A percentile compares a stretch with the other conserved stretches of the same genome.
These are phyloP conservation scores for Mycena floridula DNA, from an alignment of 768 basidiomycete genomes.

Conservation along the genomic window DNA sequence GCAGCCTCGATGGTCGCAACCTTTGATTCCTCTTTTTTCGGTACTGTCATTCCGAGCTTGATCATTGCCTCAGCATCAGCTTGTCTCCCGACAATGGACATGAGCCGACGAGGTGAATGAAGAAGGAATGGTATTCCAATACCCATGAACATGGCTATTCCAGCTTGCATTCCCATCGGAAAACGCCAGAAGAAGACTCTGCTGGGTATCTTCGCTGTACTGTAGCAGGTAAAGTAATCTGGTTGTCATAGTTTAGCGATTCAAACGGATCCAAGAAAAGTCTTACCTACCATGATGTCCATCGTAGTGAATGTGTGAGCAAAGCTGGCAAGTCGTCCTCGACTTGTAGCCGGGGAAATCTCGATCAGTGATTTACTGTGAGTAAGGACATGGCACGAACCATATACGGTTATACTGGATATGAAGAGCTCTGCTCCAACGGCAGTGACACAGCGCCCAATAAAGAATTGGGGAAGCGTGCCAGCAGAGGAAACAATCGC, in stretches of 20 bases:
- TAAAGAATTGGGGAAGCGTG: slow-evolving; percentile 29
- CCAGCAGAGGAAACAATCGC: slow-evolving; percentile 29
- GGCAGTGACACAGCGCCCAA: slow-evolving; percentile 40
- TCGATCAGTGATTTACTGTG: slow-evolving; percentile 21
- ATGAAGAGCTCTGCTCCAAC: slow-evolving; percentile 40
- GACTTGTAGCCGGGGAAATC: slow-evolving; percentile 33
- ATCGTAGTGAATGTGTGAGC: slow-evolving; percentile 37
- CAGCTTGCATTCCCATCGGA: slow-evolving; percentile 28
- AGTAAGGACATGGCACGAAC: slow-evolving; percentile 4
- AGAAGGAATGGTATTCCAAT: slow-evolving; percentile 24
- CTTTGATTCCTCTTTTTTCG: slow-evolving; percentile 14
- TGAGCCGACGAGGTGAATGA: slow-evolving; percentile 36
- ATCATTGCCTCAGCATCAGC: slow-evolving; percentile 24
- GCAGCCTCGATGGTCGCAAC: not conserved
- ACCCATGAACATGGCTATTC: slow-evolving; percentile 21
- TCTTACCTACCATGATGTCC: slow-evolving; percentile 31
- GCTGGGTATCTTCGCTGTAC: slow-evolving; percentile 21
- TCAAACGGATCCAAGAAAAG: not conserved
- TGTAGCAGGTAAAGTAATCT: slow-evolving; percentile 35
- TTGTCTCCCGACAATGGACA: slow-evolving; percentile 23
- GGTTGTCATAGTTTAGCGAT: not conserved
- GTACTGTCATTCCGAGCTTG: slow-evolving; percentile 19
- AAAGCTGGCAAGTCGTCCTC: slow-evolving; percentile 33
- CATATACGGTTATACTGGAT: slow-evolving; percentile 32
- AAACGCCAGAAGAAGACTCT: slow-evolving; percentile 32